Conservation (phyloP, 2,329 filamentous ascomycete genomes). For the Fusarium dlaminii region DNA sequence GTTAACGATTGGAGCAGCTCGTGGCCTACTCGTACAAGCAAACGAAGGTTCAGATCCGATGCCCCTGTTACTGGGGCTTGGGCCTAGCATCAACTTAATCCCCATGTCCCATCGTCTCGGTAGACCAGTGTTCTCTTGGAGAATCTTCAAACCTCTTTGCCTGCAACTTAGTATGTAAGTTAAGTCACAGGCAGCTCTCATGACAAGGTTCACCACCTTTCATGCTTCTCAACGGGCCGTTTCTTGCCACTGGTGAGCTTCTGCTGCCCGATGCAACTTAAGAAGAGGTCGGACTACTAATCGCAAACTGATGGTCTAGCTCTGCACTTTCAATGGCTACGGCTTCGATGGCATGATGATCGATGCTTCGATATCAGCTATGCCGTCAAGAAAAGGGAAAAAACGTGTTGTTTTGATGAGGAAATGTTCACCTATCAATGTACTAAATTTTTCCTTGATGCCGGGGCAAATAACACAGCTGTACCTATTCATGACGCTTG, state of each 20-base stretch:
- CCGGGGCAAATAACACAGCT: background rate
- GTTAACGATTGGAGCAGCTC: conserved; percentile 16
- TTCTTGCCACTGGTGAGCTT: background rate
- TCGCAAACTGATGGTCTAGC: background rate
- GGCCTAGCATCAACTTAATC: conserved; percentile 20
- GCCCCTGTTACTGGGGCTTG: conserved; percentile 21
- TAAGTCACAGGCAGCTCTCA: background rate
- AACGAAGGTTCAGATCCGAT: conserved; percentile 21
- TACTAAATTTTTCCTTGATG: background rate
- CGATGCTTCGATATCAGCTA: background rate
- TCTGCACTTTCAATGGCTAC: background rate
- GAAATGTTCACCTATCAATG: background rate
- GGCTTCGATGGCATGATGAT: background rate
- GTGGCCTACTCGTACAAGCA: conserved; percentile 2
- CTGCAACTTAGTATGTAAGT: background rate
- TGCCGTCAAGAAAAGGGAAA: conserved; percentile 16
- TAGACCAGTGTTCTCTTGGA: background rate
- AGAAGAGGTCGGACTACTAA: background rate
- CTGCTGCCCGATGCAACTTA: background rate
- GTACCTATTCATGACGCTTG: background rate
- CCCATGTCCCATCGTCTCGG: conserved; percentile 3
- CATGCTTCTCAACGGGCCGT: background rate
- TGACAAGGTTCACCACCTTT: conserved; percentile 4
- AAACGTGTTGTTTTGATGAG: background rate
- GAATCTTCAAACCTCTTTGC: conserved; percentile 12